Evolutionary conservation across 345 rosid genomes (phyloP).

Genomic region (Populus pruinosa): DNA sequence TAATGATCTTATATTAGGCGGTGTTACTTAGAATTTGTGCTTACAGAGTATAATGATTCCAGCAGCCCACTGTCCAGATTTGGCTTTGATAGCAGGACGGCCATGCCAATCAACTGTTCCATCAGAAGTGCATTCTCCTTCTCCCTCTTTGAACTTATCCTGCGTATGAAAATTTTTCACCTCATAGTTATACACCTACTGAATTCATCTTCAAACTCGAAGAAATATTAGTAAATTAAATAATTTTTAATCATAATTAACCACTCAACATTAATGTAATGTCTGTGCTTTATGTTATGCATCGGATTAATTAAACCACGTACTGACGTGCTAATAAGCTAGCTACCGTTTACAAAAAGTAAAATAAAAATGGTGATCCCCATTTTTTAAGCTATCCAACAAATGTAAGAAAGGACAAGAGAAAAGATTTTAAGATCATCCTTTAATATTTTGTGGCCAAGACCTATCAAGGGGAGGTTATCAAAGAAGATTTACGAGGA

Average conservation of each 20-base stretch:
- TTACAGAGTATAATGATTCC: constrained; percentile 75
- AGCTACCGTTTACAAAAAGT: no score
- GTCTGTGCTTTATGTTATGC: neutral
- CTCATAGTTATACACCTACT: neutral
- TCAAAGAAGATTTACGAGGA: neutral
- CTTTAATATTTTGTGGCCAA: no score
- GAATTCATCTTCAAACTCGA: neutral
- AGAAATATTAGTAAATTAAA: neutral
- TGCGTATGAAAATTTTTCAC: neutral
- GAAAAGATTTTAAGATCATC: neutral
- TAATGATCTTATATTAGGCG: no score
- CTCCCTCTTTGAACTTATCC: constrained; percentile 43
- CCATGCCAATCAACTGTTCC: constrained; percentile 76
- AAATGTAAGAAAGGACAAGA: neutral
- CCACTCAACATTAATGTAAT: neutral
- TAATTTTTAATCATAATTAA: neutral
- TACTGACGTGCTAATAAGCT: no score
- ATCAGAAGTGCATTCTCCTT: constrained; percentile 57
- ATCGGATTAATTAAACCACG: no score
- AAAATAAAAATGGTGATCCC: neutral
- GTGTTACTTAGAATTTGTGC: constrained; percentile 11
- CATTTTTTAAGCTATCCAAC: neutral
- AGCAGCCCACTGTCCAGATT: constrained; percentile 77
- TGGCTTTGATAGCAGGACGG: constrained; percentile 55
- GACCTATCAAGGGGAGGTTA: neutral